phyloP scores from a whole-genome alignment of 2,329 filamentous ascomycete genomes.

The Microdochium paspali region DNA sequence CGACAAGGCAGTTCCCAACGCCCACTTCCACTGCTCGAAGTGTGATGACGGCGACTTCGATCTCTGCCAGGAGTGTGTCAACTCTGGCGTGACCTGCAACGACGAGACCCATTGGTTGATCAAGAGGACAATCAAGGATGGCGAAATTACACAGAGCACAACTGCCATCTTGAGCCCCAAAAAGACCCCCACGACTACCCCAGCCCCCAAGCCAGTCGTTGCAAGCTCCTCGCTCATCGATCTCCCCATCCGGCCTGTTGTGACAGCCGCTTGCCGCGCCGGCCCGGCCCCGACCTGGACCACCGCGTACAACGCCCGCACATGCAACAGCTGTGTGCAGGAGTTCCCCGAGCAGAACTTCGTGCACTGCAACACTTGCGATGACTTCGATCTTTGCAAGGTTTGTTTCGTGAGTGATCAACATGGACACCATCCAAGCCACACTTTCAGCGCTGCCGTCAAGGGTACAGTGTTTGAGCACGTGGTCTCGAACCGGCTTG shows the following conservation, averaged over 20 bases:
- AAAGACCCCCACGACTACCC: conserved; percentile 13
- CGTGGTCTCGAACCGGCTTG: conserved; percentile 58
- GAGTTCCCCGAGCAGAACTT: conserved; percentile 71
- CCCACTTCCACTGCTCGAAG: conserved; percentile 89
- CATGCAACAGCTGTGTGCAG: conserved; percentile 59
- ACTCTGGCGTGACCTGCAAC: conserved; percentile 66
- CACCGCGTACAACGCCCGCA: conserved; percentile 32
- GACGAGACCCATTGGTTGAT: conserved; percentile 85
- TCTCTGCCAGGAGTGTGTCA: conserved; percentile 73
- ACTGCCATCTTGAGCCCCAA: conserved; percentile 65
- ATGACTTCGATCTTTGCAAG: conserved; percentile 89
- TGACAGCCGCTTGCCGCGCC: neutral
- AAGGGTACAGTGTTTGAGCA: conserved; percentile 51
- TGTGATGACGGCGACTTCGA: conserved; percentile 95
- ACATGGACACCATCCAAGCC: conserved; percentile 87
- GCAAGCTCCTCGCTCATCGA: conserved; percentile 1
- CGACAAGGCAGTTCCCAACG: conserved; percentile 64
- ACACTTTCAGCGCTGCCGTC: conserved; percentile 65
- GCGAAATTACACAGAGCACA: conserved; percentile 72
- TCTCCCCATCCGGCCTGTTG: conserved; percentile 10
- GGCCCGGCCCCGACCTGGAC: conserved; percentile 3
- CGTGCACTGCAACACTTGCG: conserved; percentile 74
- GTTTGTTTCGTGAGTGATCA: conserved; percentile 64
- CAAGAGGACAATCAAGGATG: conserved; percentile 74
- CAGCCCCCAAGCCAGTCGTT: neutral